Percentiles rank a stretch among this genome's conserved stretches.
These are phyloP conservation scores for Carallia pectinifolia DNA, from an alignment of 345 rosid species.

Conservation along the genomic window DNA sequence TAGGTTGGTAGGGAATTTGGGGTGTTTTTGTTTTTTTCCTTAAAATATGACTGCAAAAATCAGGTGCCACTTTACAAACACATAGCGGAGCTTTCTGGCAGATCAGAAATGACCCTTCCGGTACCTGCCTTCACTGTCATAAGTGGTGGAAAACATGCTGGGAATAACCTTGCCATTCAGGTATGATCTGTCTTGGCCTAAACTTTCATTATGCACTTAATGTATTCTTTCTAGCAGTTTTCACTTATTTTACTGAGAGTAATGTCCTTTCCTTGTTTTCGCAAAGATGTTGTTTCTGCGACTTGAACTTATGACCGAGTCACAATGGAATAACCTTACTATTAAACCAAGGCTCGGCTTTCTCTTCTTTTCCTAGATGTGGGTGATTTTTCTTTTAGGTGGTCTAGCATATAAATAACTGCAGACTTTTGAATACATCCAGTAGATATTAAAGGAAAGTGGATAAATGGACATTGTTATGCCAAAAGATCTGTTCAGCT, in stretches of 20 bases:
- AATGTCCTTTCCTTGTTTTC: no score
- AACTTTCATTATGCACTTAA: conserved; percentile 1
- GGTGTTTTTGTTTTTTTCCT: conserved; percentile 2
- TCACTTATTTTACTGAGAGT: not conserved
- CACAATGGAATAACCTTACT: no score
- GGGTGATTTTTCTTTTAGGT: no score
- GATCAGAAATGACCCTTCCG: conserved; percentile 64
- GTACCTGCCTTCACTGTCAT: conserved; percentile 93
- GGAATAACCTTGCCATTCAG: conserved; percentile 78
- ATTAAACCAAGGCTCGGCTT: no score
- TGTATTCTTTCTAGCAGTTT: not conserved
- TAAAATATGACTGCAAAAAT: conserved; percentile 21
- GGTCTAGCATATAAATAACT: no score
- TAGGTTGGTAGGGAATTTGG: conserved; percentile 2
- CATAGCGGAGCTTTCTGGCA: conserved; percentile 81
- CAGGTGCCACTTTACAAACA: conserved; percentile 94
- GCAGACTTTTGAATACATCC: no score
- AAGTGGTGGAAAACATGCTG: conserved; percentile 91
- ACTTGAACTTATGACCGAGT: no score
- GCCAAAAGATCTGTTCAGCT: no score
- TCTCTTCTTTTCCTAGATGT: no score
- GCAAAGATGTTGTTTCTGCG: no score
- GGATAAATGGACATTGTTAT: no score
- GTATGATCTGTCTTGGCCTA: conserved; percentile 32
- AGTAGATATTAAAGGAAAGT: no score